Percentiles rank a stretch among this genome's conserved stretches.
Conservation (phyloP, 1,284 basidiomycete genomes). For the Salmacisia buchloeana region DNA sequence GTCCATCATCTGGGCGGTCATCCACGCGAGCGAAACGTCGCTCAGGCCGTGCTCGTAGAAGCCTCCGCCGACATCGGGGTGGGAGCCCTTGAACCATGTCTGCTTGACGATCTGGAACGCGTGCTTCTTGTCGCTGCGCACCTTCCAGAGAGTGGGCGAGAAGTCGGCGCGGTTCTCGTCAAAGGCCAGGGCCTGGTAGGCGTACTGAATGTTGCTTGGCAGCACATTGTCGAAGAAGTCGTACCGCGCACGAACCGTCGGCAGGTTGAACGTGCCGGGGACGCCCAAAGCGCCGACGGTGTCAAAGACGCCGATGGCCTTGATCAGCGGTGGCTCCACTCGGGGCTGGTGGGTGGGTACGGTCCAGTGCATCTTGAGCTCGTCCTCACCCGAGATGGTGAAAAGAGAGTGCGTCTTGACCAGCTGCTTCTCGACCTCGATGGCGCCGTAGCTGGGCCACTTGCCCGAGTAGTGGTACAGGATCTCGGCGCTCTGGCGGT, state of each 20-base stretch:
- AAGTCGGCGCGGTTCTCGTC: constrained; percentile 45
- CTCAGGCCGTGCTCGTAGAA: constrained; percentile 37
- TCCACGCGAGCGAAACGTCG: constrained; percentile 43
- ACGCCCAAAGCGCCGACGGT: constrained; percentile 30
- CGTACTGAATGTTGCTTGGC: constrained; percentile 35
- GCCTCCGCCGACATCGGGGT: constrained; percentile 44
- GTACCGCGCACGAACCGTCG: constrained; percentile 25
- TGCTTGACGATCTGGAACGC: constrained; percentile 36
- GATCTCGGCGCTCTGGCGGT: background rate
- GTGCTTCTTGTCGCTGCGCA: background rate
- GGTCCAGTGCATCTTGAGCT: background rate
- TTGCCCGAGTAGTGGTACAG: background rate
- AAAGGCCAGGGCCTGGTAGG: constrained; percentile 42
- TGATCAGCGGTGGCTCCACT: constrained; percentile 24
- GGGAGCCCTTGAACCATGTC: constrained; percentile 44
- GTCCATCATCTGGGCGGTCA: constrained; percentile 36
- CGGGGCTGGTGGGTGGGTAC: background rate
- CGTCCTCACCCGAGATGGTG: too few relatives aligned
- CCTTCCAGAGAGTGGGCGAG: background rate
- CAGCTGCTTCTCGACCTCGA: background rate
- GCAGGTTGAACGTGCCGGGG: constrained; percentile 25
- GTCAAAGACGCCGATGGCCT: constrained; percentile 34
- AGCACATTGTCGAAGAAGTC: constrained; percentile 44
- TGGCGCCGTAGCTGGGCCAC: background rate
- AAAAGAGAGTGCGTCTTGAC: too few relatives aligned